Percentiles rank a stretch among this genome's conserved stretches.
These are phyloP conservation scores for Craspedostauros australis DNA, from an alignment of 108 stramenopile species.

Conservation along the genomic window DNA sequence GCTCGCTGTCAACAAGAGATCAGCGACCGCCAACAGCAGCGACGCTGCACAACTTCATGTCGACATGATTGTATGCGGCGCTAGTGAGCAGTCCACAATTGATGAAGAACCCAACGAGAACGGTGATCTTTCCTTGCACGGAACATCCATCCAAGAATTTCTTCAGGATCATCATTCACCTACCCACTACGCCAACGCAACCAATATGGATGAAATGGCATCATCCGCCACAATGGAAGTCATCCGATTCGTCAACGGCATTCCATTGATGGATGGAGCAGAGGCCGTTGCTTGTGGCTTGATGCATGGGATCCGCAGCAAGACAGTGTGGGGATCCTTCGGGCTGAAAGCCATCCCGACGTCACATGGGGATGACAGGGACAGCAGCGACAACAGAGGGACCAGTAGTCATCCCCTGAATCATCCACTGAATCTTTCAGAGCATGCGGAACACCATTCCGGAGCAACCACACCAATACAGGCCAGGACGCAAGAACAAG, in stretches of 20 bases:
- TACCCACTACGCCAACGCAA: too few species aligned
- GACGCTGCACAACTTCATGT: constrained; percentile 42
- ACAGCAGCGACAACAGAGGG: constrained; percentile 14
- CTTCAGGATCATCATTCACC: too few species aligned
- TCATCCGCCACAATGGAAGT: constrained; percentile 42
- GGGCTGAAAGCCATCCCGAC: constrained; percentile 47
- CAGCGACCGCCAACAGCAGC: constrained; percentile 14
- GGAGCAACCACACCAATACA: too few species aligned
- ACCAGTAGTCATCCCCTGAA: too few species aligned
- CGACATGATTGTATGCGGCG: constrained; percentile 54
- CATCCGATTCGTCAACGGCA: constrained; percentile 78
- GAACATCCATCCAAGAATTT: neutral
- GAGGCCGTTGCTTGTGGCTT: constrained; percentile 74
- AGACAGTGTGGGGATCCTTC: constrained; percentile 64
- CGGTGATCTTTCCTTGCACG: constrained; percentile 5
- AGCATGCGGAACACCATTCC: too few species aligned
- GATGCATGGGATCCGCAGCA: constrained; percentile 50
- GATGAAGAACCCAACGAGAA: neutral
- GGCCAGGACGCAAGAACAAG: too few species aligned
- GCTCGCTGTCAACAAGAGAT: too few species aligned
- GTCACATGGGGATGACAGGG: constrained; percentile 8
- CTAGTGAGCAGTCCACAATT: neutral
- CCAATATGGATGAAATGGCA: too few species aligned
- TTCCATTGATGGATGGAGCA: constrained; percentile 75
- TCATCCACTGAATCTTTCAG: too few species aligned